Evolutionary conservation across 2,329 filamentous ascomycete species (phyloP).

Genomic region (Aspergillus sp.): DNA sequence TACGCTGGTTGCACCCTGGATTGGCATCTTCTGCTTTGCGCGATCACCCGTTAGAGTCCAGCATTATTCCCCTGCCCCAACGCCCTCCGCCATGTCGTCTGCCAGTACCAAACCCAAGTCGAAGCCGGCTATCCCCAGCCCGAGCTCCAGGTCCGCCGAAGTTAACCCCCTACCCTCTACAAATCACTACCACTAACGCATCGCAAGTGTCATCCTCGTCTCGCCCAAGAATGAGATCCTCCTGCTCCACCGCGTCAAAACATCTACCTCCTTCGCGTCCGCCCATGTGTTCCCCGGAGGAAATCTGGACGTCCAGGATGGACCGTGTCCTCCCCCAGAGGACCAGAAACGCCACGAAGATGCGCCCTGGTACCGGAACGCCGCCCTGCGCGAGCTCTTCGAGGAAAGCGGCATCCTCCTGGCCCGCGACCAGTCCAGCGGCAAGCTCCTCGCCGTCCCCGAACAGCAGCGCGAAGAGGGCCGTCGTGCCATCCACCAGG

Average conservation of each 20-base stretch:
- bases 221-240: conserved; percentile 85
- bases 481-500: conserved; percentile 66
- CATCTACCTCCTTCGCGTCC: conserved; percentile 79
- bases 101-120: conserved; percentile 29
- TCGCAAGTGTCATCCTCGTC: conserved; percentile 71
- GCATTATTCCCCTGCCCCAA: not conserved
- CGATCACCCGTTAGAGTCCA: no score
- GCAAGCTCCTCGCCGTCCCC: conserved; percentile 59
- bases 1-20: no score
- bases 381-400: conserved; percentile 86
- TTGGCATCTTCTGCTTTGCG: no score
- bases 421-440: conserved; percentile 46
- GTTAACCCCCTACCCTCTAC: not conserved
- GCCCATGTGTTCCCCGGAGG: conserved; percentile 96
- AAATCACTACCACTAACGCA: not conserved
- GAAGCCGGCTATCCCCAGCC: conserved; percentile 50
- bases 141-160: conserved; percentile 59
- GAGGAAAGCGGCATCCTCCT: conserved; percentile 91
- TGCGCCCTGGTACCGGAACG: conserved; percentile 70
- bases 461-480: conserved; percentile 62
- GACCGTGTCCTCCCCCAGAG: conserved; percentile 50
- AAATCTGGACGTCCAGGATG: conserved; percentile 74
- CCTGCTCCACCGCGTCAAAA: conserved; percentile 79
- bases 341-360: conserved; percentile 65
- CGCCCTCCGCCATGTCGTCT: not conserved